Base-by-base conservation (phyloP, 345 rosid species). In the Pistacia vera region DNA sequence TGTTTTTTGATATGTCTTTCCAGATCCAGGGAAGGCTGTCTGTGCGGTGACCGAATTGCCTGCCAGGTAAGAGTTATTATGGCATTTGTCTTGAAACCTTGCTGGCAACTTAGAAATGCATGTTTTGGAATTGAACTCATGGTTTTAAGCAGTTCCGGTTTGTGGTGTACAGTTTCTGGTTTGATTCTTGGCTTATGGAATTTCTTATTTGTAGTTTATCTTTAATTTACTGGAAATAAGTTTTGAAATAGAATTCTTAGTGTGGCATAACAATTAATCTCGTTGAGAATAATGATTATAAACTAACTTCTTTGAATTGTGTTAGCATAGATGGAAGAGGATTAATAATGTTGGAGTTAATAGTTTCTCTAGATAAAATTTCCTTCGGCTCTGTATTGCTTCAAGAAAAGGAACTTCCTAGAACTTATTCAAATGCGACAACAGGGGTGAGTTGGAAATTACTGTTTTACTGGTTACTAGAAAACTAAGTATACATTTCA, bases 11-110 rank as follows among this genome's bases (percentile, higher is more conserved):
- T n/a, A n/a, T n/a, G n/a, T n/a, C n/a, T n/a, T n/a, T 69, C 57
- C 92, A 96, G 98, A 91, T 86, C 92, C 97, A 30, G 92, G 90
- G 78, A 90, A 93, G 83, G 88, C 93, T 48, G 79, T 84, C 14
- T 93, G 99, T 64, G 90, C 86, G 70, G 88, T n/a, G n/a, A n/a
- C n/a, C n/a, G n/a, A n/a, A n/a, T 78, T n/a, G n/a, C n/a, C n/a
- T n/a, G n/a, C n/a, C n/a, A n/a, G n/a, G n/a, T n/a, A n/a, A n/a
- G n/a, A n/a, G n/a, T n/a, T n/a, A n/a, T n/a, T 67, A 18, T 36
- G 81, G 49, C 54, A 55, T 70, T 61, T 20, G 52, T 55, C 60
- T 48, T 60, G 60, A 63, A 68, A 20, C 57, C 49, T 66, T 35
- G 55, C 10, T 63, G 18, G 16, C 17, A 36, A 3, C 28, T 35